Base-by-base conservation (phyloP, 2,329 filamentous ascomycete genomes). In the Colletotrichum godetiae region DNA sequence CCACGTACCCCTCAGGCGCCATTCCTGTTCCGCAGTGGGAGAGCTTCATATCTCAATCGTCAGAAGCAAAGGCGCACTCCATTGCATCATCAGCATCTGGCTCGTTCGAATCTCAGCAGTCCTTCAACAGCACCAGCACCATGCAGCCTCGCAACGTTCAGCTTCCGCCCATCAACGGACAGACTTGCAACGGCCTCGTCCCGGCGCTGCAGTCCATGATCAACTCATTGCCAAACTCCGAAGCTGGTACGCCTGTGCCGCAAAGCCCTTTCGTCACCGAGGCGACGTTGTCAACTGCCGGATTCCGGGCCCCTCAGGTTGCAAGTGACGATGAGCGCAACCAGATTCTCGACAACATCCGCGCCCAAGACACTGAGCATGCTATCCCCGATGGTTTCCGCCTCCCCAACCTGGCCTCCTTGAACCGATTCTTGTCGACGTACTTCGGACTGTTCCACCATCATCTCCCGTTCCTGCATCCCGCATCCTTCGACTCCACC, bases 381-480 rank as follows among this genome's bases (percentile, higher is more conserved):
- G 92, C 93, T 58, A 92, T 98, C 70, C 92, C 95, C 19, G 95
- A 97, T 69, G 95, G 94, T 71, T 98, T 98, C 88, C 93, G 95
- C 76, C 89, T 98, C 58, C 97, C 97, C 6, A 92, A 89, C 76
- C 88, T 95, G 46, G 89, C 91, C 46, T 93, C 94, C 2, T 86
- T 98, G 81, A 98, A 99, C 84, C 91, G 95, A 75, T 98, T 98
- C 82, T 87, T 99, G 75, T 94, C 95, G 73, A 98, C 96, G 1
- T 99, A 98, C 87, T 99, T 98, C 83, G 95, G 94, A 81, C 87
- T 98, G 79, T 99, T 98, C 84, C 97, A 99, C 81, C 97, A 98
- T 79, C 97, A 99, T 80, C 85, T 98, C 80, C 97, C 97, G 1
- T 98, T 99, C 86, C 84, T 99, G 81, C 97, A 99, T 80, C 95